Percentiles rank a stretch among this genome's conserved stretches.
Evolutionary conservation across 257 asterid species (phyloP).

Genomic region (Solanum etuberosum): DNA sequence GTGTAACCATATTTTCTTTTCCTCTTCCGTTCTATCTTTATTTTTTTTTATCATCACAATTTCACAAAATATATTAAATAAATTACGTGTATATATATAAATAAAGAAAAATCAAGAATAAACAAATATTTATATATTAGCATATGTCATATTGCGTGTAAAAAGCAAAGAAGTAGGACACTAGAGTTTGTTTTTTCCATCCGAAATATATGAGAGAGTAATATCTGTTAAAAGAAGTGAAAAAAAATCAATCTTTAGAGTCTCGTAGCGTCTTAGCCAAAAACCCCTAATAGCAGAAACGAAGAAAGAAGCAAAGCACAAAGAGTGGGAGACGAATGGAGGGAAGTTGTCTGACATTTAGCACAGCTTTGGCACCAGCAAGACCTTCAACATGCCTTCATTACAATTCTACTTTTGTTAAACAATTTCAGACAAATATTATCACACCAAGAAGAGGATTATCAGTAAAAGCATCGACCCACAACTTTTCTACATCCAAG

Average conservation of each 20-base stretch:
- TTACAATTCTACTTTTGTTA: not conserved
- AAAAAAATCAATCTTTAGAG: not conserved
- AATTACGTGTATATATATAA: no score
- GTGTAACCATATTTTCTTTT: no score
- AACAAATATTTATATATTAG: no score
- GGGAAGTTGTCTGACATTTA: conserved; percentile 25
- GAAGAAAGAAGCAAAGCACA: not conserved
- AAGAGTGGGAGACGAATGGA: conserved; percentile 8
- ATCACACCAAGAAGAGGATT: conserved; percentile 3
- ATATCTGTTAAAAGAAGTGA: not conserved
- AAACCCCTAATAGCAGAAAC: not conserved
- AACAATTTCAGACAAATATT: not conserved
- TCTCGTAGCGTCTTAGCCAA: not conserved
- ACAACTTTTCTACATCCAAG: conserved; percentile 5
- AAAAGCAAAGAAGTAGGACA: not conserved
- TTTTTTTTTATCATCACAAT: not conserved
- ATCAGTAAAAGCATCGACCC: conserved; percentile 27
- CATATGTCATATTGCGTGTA: not conserved
- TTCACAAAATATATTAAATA: not conserved
- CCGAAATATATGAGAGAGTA: not conserved
- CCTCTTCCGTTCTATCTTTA: not conserved
- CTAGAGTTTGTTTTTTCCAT: not conserved
- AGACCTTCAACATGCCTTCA: conserved; percentile 10
- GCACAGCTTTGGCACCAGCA: conserved; percentile 1
- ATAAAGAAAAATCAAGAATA: no score